Percentiles rank a stretch among this genome's conserved stretches.
These are phyloP conservation scores for Pyrenopolyporus hunteri DNA, from an alignment of 495 filamentous ascomycete genomes.

Conservation along the genomic window DNA sequence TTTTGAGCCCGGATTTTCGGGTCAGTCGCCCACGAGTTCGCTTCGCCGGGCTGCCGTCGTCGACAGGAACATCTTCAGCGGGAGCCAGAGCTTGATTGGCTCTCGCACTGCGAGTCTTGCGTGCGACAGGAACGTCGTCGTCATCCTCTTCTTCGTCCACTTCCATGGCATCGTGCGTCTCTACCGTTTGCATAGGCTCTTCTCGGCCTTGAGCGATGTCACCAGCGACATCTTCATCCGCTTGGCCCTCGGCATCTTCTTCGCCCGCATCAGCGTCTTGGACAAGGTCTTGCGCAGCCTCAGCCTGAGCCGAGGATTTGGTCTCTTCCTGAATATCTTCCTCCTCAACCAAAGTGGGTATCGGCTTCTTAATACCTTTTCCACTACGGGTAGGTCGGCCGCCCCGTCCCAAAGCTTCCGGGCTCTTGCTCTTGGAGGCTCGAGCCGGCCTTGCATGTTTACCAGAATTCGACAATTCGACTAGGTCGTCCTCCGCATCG, in stretches of 20 bases:
- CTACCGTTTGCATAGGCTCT: conserved; percentile 48
- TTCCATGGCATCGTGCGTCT: conserved; percentile 58
- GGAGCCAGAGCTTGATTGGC: conserved; percentile 32
- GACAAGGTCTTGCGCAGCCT: conserved; percentile 28
- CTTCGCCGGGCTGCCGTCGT: conserved; percentile 39
- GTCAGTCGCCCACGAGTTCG: conserved; percentile 52
- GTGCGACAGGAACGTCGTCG: conserved; percentile 65
- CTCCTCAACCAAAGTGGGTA: conserved; percentile 63
- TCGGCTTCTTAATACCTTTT: conserved; percentile 67
- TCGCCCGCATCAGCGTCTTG: conserved; percentile 51
- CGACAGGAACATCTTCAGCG: conserved; percentile 47
- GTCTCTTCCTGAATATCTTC: conserved; percentile 62
- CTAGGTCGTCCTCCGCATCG: conserved; percentile 41
- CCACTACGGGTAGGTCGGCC: conserved; percentile 61
- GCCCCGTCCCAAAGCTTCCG: conserved; percentile 57
- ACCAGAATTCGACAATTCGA: conserved; percentile 75
- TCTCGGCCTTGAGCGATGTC: conserved; percentile 48
- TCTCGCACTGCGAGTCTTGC: conserved; percentile 57
- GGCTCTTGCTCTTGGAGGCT: conserved; percentile 63
- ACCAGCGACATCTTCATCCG: too few species aligned
- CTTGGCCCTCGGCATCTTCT: too few species aligned
- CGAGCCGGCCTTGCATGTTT: conserved; percentile 67
- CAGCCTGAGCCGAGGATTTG: conserved; percentile 10
- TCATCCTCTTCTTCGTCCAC: conserved; percentile 70
- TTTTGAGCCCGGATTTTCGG: conserved; percentile 60